Percentiles rank a stretch among this genome's conserved stretches.
Conservation (phyloP, 306 rosid species). For the Pterocarpus macrocarpus region DNA sequence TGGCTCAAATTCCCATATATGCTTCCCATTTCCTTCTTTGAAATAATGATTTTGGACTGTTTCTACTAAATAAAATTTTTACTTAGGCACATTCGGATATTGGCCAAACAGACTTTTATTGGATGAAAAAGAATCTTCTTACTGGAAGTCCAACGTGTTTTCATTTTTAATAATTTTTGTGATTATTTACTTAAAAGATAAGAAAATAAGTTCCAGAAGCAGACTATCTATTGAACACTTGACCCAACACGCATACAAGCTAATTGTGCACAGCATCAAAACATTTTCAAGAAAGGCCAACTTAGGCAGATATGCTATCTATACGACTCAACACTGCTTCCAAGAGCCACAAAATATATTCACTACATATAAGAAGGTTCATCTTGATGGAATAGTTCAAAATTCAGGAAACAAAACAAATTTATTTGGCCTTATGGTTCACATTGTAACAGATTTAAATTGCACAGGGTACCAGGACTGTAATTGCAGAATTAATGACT, state of each 20-base stretch:
- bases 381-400: not conserved
- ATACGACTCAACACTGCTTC: too few relatives aligned
- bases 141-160: not conserved
- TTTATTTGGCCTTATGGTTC: too few relatives aligned
- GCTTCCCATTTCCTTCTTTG: conserved; percentile 3
- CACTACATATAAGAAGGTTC: too few relatives aligned
- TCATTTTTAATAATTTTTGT: not conserved
- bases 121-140: not conserved
- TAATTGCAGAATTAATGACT: conserved; percentile 24
- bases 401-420: too few relatives aligned
- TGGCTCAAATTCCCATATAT: not conserved
- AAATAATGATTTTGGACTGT: not conserved
- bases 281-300: not conserved
- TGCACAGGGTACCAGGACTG: not conserved
- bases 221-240: too few relatives aligned
- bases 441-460: too few relatives aligned
- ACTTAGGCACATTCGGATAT: not conserved
- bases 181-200: not conserved
- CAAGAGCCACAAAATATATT: too few relatives aligned
- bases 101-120: not conserved
- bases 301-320: too few relatives aligned
- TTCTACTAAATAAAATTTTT: not conserved
- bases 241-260: too few relatives aligned
- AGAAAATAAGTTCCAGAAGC: too few relatives aligned
- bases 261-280: not conserved